Evolutionary conservation across 2,329 filamentous ascomycete genomes (phyloP), one percentile per base, ranked within the genome.

Genomic region (Boeremia exigua): DNA sequence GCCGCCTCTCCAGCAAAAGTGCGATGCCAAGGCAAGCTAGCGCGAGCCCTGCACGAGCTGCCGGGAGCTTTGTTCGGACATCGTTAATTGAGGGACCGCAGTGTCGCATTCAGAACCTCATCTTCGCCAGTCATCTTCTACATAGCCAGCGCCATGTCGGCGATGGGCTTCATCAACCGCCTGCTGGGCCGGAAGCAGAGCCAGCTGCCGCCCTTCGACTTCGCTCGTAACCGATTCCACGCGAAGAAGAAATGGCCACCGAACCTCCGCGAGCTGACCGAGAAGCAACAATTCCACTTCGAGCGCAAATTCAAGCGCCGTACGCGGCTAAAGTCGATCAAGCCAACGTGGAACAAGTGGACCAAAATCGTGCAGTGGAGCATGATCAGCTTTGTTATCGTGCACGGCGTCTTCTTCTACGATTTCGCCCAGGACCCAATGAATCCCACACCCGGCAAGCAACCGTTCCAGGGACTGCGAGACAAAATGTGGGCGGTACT

Each of bases 281-380:
- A 81, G 42, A 89, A 89, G 74, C 86, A 92, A 69, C 88, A 93
- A 75, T 89, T 93, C 71, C 83, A 86, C 38, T 88, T 92, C 65
- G 90, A 94, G 79, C 87, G 89, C 73, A 88, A 89, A 70, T 93
- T 89, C 77, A 89, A 91, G 77, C 82, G 90, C 48, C 83, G 90
- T 49, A 76, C 89, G 25, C 81, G 82, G 54, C 75, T 90, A 63
- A 84, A 86, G 65, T 84, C 83, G 69, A 81, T 82, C 36, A 79
- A 86, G 19, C 88, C 88, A 8, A 74, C 76, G 43, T 91, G 87
- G 86, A 82, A 84, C 37, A 90, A 88, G 73, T 81, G 78, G 57
- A 79, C 88, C 52, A 86, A 86, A 74, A 77, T 92, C 59, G 82
- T 82, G 45, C 89, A 92, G 75, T 83, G 70, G 70, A 70, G 62